Evolutionary conservation across 345 rosid genomes (phyloP).

Genomic region (Bruguiera sexangula): DNA sequence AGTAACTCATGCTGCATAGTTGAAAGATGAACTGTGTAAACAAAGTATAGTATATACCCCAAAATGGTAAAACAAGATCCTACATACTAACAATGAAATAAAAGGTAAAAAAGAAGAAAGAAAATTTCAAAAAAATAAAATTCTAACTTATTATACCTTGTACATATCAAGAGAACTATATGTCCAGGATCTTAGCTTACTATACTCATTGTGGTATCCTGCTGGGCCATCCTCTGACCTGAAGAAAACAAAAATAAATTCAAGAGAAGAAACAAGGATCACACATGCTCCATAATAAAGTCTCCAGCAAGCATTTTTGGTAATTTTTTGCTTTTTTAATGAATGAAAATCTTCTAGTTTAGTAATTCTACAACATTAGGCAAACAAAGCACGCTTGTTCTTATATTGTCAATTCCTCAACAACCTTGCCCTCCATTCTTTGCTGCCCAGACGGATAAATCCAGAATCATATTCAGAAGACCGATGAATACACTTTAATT

Average conservation of each 20-base stretch:
- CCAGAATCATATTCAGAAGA: too few relatives aligned
- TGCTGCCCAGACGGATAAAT: too few relatives aligned
- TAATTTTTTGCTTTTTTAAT: too few relatives aligned
- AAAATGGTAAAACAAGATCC: not conserved
- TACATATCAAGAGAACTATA: constrained; percentile 78
- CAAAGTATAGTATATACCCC: not conserved
- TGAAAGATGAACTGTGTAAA: constrained; percentile 13
- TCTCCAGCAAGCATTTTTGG: too few relatives aligned
- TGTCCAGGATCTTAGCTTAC: constrained; percentile 82
- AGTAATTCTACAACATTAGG: not conserved
- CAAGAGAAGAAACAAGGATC: not conserved
- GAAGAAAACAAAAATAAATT: not conserved
- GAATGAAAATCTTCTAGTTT: not conserved
- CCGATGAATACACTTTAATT: too few relatives aligned
- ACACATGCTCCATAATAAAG: too few relatives aligned
- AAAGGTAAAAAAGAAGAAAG: not conserved
- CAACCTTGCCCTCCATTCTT: too few relatives aligned
- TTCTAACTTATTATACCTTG: constrained; percentile 43
- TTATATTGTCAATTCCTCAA: too few relatives aligned
- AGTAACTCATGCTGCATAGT: constrained; percentile 84
- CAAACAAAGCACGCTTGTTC: not conserved
- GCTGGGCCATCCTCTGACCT: constrained; percentile 68
- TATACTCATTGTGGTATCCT: constrained; percentile 65
- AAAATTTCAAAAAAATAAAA: not conserved
- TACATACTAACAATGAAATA: not conserved